Evolutionary conservation across 192 early-diverging fungal genomes (phyloP).

Genomic region (Backusella tuberculispora): DNA sequence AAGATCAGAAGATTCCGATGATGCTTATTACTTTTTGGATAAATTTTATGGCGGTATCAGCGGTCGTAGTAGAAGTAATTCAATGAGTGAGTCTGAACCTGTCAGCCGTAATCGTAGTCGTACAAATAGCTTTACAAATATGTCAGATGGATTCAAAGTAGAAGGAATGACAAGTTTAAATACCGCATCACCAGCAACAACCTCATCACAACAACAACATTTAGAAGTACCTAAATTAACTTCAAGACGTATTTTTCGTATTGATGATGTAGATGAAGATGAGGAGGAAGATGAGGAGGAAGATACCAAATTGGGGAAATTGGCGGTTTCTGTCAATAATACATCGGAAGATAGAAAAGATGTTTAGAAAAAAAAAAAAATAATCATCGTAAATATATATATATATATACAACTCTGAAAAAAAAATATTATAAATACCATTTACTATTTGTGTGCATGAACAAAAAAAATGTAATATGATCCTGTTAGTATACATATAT

Average conservation of each 20-base stretch:
- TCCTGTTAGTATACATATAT: too few species aligned
- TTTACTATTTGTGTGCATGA: too few species aligned
- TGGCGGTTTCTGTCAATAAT: slow-evolving; percentile 13
- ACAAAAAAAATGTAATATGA: too few species aligned
- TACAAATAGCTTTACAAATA: slow-evolving; percentile 46
- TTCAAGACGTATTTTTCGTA: slow-evolving; percentile 26
- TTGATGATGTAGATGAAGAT: slow-evolving; percentile 35
- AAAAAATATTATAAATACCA: too few species aligned
- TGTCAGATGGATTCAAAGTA: slow-evolving; percentile 48
- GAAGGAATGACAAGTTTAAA: slow-evolving; percentile 52
- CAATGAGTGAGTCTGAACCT: slow-evolving; percentile 31
- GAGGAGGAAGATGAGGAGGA: slow-evolving; percentile 11
- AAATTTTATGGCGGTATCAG: slow-evolving; percentile 41
- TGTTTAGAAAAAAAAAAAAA: neutral
- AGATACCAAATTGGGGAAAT: slow-evolving; percentile 13
- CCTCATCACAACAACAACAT: neutral
- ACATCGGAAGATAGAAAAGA: slow-evolving; percentile 4
- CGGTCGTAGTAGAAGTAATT: slow-evolving; percentile 43
- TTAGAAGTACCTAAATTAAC: neutral
- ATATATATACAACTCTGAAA: neutral
- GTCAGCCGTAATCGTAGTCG: slow-evolving; percentile 48
- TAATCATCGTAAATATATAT: neutral
- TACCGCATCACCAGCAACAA: neutral
- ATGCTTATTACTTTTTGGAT: slow-evolving; percentile 57
- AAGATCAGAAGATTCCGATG: slow-evolving; percentile 54